Percentiles rank a stretch among this genome's conserved stretches.
These are phyloP conservation scores for Butyriboletus loyo DNA, from an alignment of 768 basidiomycete genomes.

Conservation along the genomic window DNA sequence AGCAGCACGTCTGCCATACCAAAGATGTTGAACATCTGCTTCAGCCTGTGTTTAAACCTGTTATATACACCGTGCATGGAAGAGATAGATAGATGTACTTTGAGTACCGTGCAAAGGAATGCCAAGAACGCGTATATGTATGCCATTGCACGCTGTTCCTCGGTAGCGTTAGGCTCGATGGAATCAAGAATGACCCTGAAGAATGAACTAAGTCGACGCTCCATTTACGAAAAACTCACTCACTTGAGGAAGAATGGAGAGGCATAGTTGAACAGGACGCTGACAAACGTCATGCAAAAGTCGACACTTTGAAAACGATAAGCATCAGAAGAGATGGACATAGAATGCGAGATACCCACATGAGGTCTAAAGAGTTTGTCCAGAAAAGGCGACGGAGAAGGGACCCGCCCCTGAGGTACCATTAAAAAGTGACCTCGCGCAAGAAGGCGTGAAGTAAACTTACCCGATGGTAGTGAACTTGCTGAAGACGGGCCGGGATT, in stretches of 20 bases:
- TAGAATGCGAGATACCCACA: slow-evolving; percentile 18
- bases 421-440: neutral
- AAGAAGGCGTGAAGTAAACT: neutral
- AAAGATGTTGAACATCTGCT: slow-evolving; percentile 72
- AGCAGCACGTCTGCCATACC: slow-evolving; percentile 74
- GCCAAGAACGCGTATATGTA: slow-evolving; percentile 79
- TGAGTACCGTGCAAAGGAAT: slow-evolving; percentile 50
- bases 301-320: slow-evolving; percentile 49
- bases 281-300: slow-evolving; percentile 60
- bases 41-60: slow-evolving; percentile 39
- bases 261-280: slow-evolving; percentile 74
- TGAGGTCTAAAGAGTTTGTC: slow-evolving; percentile 46
- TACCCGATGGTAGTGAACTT: slow-evolving; percentile 38
- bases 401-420: slow-evolving; percentile 19
- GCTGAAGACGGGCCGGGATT: slow-evolving; percentile 60
- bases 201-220: neutral
- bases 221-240: slow-evolving; percentile 7
- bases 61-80: neutral
- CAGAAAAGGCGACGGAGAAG: slow-evolving; percentile 44
- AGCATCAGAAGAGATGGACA: neutral
- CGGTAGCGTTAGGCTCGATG: slow-evolving; percentile 42
- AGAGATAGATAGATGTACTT: slow-evolving; percentile 9
- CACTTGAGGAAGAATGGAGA: slow-evolving; percentile 84
- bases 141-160: slow-evolving; percentile 54
- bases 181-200: slow-evolving; percentile 58